Conservation (phyloP, 768 basidiomycete genomes). For the Sporobolomyces phaffii region DNA sequence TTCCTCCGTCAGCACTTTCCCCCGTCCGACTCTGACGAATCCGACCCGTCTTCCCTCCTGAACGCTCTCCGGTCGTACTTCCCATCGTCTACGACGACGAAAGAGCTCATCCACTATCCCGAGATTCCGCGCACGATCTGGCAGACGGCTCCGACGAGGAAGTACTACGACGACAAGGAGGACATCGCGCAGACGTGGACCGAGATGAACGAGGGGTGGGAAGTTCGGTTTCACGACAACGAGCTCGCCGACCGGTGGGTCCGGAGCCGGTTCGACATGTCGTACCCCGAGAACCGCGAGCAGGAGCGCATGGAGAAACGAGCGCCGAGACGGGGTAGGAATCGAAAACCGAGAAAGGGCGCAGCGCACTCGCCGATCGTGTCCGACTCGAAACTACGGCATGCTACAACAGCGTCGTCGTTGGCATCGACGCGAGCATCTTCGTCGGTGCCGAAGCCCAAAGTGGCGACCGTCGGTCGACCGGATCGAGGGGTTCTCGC, state of each 20-base stretch:
- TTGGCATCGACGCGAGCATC: neutral
- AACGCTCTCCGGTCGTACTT: constrained; percentile 34
- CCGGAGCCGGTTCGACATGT: constrained; percentile 18
- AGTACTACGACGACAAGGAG: neutral
- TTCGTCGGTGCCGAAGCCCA: neutral
- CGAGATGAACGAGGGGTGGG: constrained; percentile 7
- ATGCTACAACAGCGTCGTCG: no score
- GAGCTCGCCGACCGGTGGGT: constrained; percentile 26
- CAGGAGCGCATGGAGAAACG: neutral
- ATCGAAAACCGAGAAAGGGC: neutral
- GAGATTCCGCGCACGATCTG: constrained; percentile 28
- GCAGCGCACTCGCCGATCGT: no score
- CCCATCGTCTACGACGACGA: constrained; percentile 8
- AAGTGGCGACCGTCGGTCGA: neutral
- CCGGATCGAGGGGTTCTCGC: constrained; percentile 23
- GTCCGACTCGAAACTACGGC: no score
- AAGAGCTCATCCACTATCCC: neutral
- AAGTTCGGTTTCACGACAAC: constrained; percentile 26
- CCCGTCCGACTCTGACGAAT: constrained; percentile 7
- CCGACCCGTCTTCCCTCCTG: constrained; percentile 30
- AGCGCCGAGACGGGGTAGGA: neutral
- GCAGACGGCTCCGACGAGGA: constrained; percentile 22
- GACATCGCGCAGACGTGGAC: constrained; percentile 1
- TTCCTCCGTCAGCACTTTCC: constrained; percentile 33
- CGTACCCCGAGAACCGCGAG: neutral